Evolutionary conservation across 2,329 filamentous ascomycete genomes (phyloP).

Genomic region (Sarocladium strictum): DNA sequence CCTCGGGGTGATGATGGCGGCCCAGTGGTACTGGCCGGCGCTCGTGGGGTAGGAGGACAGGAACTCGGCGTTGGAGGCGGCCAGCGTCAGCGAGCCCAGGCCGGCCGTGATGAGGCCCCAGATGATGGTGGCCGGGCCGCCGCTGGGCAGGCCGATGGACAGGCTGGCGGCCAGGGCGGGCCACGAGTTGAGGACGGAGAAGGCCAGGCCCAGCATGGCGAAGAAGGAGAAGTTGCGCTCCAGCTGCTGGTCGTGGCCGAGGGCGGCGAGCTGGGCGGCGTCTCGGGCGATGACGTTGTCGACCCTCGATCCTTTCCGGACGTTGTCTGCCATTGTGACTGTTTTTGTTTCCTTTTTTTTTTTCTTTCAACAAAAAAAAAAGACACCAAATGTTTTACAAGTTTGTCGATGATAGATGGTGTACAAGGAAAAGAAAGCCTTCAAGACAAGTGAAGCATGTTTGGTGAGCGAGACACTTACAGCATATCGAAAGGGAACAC

Average conservation of each 20-base stretch:
- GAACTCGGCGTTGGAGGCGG: constrained; percentile 49
- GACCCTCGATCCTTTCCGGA: background rate
- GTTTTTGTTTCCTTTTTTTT: no score
- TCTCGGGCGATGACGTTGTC: constrained; percentile 17
- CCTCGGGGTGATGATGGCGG: constrained; percentile 29
- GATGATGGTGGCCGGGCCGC: constrained; percentile 47
- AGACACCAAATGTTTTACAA: no score
- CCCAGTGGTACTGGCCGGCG: constrained; percentile 54
- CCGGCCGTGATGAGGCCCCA: constrained; percentile 51
- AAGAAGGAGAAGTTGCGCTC: constrained; percentile 43
- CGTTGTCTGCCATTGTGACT: background rate
- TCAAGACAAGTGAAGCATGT: no score
- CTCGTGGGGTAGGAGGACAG: constrained; percentile 55
- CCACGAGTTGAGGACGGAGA: constrained; percentile 53
- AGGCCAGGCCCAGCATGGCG: constrained; percentile 53
- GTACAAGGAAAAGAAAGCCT: no score
- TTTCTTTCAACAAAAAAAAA: no score
- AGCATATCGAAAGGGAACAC: no score
- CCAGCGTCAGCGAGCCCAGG: constrained; percentile 46
- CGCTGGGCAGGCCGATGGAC: constrained; percentile 44
- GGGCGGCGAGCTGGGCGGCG: constrained; percentile 32
- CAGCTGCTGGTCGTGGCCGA: constrained; percentile 34
- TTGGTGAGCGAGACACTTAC: no score
- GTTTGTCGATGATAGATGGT: no score
- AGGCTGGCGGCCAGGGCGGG: constrained; percentile 47